These are phyloP conservation scores for Rossbeevera mucosa DNA, from an alignment of 768 basidiomycete genomes.

Conservation along the genomic window DNA sequence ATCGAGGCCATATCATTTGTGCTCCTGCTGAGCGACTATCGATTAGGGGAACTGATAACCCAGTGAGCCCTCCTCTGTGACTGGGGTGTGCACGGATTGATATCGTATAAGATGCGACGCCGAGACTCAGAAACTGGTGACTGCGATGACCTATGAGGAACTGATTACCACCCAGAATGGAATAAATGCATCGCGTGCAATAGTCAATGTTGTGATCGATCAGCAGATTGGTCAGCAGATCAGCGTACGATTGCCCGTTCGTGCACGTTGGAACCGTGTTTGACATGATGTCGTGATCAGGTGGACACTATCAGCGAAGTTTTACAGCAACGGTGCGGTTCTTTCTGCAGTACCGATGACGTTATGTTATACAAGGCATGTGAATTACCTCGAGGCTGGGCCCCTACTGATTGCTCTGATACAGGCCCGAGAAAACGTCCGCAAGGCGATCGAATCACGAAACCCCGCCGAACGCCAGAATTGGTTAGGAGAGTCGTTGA, in stretches of 20 bases:
- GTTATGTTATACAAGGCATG: constrained; percentile 93
- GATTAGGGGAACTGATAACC: constrained; percentile 75
- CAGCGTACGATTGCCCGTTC: constrained; percentile 51
- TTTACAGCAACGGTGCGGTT: constrained; percentile 89
- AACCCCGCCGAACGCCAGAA: constrained; percentile 72
- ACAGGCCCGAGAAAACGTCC: constrained; percentile 90
- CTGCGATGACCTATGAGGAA: constrained; percentile 75
- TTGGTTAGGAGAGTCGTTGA: constrained; percentile 79
- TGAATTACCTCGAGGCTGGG: constrained; percentile 3
- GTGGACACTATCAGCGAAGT: constrained; percentile 96
- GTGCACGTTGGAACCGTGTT: not conserved
- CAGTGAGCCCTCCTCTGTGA: constrained; percentile 47
- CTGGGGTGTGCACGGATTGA: constrained; percentile 6
- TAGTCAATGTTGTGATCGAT: constrained; percentile 95
- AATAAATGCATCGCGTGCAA: constrained; percentile 77
- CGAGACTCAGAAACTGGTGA: constrained; percentile 65
- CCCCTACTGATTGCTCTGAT: constrained; percentile 2
- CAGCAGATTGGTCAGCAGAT: constrained; percentile 97
- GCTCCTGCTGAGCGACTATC: constrained; percentile 87
- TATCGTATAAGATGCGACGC: constrained; percentile 55
- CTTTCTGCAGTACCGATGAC: constrained; percentile 97
- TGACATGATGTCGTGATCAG: constrained; percentile 37
- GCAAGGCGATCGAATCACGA: constrained; percentile 80
- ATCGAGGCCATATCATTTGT: constrained; percentile 95
- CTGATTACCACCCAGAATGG: constrained; percentile 83